Evolutionary conservation across 441 rosid genomes (phyloP).

Genomic region (Flueggea neowawraea): DNA sequence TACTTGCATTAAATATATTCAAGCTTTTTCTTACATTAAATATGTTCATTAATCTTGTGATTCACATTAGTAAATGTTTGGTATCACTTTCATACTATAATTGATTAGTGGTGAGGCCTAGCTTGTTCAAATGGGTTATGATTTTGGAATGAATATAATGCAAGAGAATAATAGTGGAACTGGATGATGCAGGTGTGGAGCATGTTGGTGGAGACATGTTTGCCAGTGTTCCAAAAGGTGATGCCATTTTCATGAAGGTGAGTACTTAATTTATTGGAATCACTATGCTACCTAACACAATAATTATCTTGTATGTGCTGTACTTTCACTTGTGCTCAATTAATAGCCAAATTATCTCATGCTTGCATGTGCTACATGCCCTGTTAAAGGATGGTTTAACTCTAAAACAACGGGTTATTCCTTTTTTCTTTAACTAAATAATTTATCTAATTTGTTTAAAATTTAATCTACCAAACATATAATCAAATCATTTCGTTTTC

Average conservation of each 20-base stretch:
- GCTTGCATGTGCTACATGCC: too few relatives aligned
- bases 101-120: too few relatives aligned
- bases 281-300: neutral
- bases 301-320: too few relatives aligned
- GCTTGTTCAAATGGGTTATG: too few relatives aligned
- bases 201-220: slow-evolving; percentile 89
- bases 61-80: neutral
- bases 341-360: too few relatives aligned
- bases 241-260: slow-evolving; percentile 86
- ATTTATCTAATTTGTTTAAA: too few relatives aligned
- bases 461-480: too few relatives aligned
- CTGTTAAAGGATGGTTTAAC: too few relatives aligned
- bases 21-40: neutral
- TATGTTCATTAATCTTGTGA: neutral
- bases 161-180: neutral
- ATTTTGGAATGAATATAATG: neutral
- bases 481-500: too few relatives aligned
- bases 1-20: slow-evolving; percentile 9
- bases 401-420: too few relatives aligned
- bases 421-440: too few relatives aligned
- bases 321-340: too few relatives aligned
- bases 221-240: slow-evolving; percentile 66
- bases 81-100: neutral
- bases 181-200: slow-evolving; percentile 42
- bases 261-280: slow-evolving; percentile 3